A percentile compares a stretch with the other conserved stretches of the same genome.
Evolutionary conservation across 176 grass and related monocot genomes (phyloP).

Genomic region (Phoenix roebelenii): DNA sequence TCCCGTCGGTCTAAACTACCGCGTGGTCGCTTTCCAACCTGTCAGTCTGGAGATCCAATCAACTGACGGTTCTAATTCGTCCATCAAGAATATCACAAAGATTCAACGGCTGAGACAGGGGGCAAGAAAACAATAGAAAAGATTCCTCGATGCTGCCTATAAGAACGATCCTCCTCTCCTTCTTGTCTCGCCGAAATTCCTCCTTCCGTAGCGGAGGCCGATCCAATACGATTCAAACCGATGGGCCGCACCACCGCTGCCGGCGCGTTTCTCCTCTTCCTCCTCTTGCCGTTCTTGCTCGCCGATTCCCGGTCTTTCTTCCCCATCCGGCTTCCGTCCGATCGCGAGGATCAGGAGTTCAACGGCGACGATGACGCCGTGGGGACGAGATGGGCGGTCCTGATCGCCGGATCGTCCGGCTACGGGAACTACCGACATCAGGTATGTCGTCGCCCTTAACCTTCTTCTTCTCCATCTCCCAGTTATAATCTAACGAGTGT

Average conservation of each 20-base stretch:
- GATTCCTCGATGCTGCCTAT: constrained; percentile 3
- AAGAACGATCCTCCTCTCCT: constrained; percentile 3
- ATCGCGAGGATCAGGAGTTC: constrained; percentile 11
- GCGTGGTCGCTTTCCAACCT: too few species aligned
- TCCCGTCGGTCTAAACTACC: too few species aligned
- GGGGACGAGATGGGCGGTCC: constrained; percentile 80
- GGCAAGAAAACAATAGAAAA: too few species aligned
- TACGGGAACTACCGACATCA: constrained; percentile 96
- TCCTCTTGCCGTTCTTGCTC: neutral
- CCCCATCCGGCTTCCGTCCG: constrained; percentile 55
- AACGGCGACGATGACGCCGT: constrained; percentile 26
- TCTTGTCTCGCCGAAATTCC: neutral
- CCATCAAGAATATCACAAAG: too few species aligned
- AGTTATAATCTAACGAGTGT: neutral
- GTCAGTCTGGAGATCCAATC: too few species aligned
- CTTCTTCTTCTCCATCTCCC: neutral
- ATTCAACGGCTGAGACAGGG: too few species aligned
- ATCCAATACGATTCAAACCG: neutral
- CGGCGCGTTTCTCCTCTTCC: constrained; percentile 25
- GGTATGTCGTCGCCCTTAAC: constrained; percentile 18
- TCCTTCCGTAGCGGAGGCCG: neutral
- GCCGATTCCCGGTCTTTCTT: constrained; percentile 24
- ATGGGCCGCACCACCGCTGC: constrained; percentile 11
- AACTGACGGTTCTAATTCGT: too few species aligned
- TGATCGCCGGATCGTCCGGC: constrained; percentile 75